phyloP scores from a whole-genome alignment of 192 early-diverging fungal genomes.

The Lobosporangium transversale region DNA sequence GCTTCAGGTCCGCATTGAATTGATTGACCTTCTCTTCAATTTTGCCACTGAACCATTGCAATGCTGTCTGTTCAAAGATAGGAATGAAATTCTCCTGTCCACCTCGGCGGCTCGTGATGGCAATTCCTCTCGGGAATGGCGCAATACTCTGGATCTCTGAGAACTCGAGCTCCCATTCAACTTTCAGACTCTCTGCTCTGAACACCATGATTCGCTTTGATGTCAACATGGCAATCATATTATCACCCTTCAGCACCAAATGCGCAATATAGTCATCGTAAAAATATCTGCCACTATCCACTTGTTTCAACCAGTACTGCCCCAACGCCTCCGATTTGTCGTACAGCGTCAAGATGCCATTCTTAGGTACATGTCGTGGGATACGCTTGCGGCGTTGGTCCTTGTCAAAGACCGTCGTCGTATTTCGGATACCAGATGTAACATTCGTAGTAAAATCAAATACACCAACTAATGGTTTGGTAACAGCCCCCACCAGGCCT shows the following conservation, averaged over 20 bases:
- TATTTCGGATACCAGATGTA: conserved; percentile 88
- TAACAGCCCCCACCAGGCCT: conserved; percentile 91
- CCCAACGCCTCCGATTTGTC: conserved; percentile 81
- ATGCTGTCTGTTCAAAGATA: conserved; percentile 69
- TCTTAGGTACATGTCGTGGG: conserved; percentile 86
- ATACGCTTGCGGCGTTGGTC: conserved; percentile 84
- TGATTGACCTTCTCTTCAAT: conserved; percentile 74
- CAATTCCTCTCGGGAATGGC: conserved; percentile 76
- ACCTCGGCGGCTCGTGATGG: conserved; percentile 69
- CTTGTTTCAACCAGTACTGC: conserved; percentile 84
- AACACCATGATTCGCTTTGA: conserved; percentile 81
- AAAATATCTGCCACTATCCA: conserved; percentile 81
- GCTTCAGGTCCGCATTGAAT: conserved; percentile 57
- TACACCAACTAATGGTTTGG: conserved; percentile 95
- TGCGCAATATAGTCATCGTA: conserved; percentile 90
- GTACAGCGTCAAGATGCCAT: conserved; percentile 80
- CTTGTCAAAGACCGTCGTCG: conserved; percentile 88
- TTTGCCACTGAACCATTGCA: conserved; percentile 75
- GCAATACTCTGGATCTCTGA: conserved; percentile 76
- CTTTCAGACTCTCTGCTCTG: conserved; percentile 70
- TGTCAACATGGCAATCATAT: conserved; percentile 88
- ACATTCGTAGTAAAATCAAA: conserved; percentile 96
- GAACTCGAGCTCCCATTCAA: conserved; percentile 90
- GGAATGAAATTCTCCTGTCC: conserved; percentile 76
- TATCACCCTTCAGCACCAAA: conserved; percentile 80